phyloP scores from a whole-genome alignment of 768 basidiomycete species.

The Russula abietina region DNA sequence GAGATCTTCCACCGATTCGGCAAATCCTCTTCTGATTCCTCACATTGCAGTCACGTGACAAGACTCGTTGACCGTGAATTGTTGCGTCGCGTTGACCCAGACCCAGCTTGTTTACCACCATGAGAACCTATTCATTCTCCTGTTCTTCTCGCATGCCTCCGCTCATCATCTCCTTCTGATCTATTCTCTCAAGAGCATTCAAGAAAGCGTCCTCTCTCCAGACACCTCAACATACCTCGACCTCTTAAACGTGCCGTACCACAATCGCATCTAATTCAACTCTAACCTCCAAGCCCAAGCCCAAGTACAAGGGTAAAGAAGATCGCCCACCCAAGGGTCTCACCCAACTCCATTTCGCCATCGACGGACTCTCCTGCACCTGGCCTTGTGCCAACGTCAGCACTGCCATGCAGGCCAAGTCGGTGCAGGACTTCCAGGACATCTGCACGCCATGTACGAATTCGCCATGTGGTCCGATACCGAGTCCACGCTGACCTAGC shows the following conservation, averaged over 20 bases:
- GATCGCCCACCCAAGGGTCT: slow-evolving; percentile 43
- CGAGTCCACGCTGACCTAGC: too few species aligned
- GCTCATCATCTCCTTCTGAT: slow-evolving; percentile 37
- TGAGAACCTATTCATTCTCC: slow-evolving; percentile 46
- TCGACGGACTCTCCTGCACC: too few species aligned
- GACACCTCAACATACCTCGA: slow-evolving; percentile 30
- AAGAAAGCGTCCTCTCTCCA: slow-evolving; percentile 35
- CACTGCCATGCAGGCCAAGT: too few species aligned
- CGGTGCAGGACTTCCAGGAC: too few species aligned
- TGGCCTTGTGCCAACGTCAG: too few species aligned
- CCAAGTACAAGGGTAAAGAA: slow-evolving; percentile 28
- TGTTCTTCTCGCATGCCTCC: slow-evolving; percentile 30
- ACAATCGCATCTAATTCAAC: slow-evolving; percentile 9
- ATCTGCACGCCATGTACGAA: too few species aligned
- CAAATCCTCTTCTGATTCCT: too few species aligned
- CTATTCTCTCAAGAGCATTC: slow-evolving; percentile 31
- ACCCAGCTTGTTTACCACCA: slow-evolving; percentile 29
- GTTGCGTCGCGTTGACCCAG: neutral
- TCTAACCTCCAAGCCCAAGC: slow-evolving; percentile 28
- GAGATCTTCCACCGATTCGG: too few species aligned
- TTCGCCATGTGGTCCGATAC: too few species aligned
- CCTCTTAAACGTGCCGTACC: slow-evolving; percentile 32
- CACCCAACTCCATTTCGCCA: slow-evolving; percentile 74
- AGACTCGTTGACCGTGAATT: neutral
- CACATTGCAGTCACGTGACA: neutral